Evolutionary conservation across 768 basidiomycete species (phyloP), one percentile per base, ranked within the genome.

Genomic region (Royoungia palumana): DNA sequence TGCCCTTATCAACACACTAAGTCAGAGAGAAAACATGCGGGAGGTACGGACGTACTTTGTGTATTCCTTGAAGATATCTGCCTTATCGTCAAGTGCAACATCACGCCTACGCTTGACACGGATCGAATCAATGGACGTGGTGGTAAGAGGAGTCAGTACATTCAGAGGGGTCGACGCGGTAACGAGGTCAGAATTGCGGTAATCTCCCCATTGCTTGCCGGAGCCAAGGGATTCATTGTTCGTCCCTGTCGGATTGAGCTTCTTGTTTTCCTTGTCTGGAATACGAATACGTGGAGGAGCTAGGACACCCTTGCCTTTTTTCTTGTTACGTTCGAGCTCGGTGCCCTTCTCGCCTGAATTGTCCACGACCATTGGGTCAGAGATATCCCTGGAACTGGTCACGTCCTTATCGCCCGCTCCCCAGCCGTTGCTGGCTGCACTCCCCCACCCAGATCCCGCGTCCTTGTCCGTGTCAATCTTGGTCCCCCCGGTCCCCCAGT

Each of bases 21-120:
- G 37, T 54, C 20, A 57, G 46, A 27, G n/a, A 7, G 21, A 11
- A 3, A 6, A 8, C 20, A 25, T 28, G 34, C 21, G 19, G 22
- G 34, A 2, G 28, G 35, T 27, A 32, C 44, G 42, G 46, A 49
- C 67, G 8, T 50, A 67, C 66, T 57, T 67, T 43, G 64, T 16
- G 41, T 64, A 66, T 47, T 68, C 66, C 35, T 54, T 69, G 9
- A 67, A 64, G 11, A 48, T 11, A 9, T 63, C 61, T 20, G 43
- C 5, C 35, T 59, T 63, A 2, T 63, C 59, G 16, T 65, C 67
- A 25, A 43, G 35, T 5, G 40, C 49, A 32, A 13, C 37, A 21
- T 53, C 65, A 5, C 44, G 56, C 53, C 67, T 67, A 32, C 65
- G 66, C 47, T 67, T 67, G 34, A 30, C 46, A 25, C 52, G 55